Evolutionary conservation across 257 asterid genomes (phyloP), one percentile per base, ranked within the genome.

Genomic region (Forsythia suspensa): DNA sequence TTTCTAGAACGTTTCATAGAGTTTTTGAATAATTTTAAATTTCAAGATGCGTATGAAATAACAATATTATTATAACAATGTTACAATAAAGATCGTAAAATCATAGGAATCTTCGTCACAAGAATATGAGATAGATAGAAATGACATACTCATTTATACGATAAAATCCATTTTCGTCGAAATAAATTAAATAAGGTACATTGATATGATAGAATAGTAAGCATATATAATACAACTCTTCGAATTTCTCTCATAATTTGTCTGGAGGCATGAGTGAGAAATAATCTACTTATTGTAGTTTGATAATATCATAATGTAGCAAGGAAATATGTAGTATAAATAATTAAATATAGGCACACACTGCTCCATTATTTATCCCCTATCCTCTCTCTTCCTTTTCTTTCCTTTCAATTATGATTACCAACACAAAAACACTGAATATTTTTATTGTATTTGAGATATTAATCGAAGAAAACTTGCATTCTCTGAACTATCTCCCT

Each of bases 401-500:
- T 41, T 8, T 1, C 34, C 34, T 29, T 29, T 29, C 2, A 29
- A 29, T 29, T 29, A 29, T 29, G 34, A 29, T 29, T 29, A 29
- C 34, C 34, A 29, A 29, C 34, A 29, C 34, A 29, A 29, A 29
- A 29, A 29, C 34, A 1, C 34, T 29, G 34, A 29, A 29, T 29
- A 29, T 1, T 29, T 29, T 29, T 29, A 29, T 29, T 29, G 34
- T 29, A 29, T 29, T 29, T 29, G 34, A 29, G 34, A 29, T 29
- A 29, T 29, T 29, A 29, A 29, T 29, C 34, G 34, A 29, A 36
- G 84, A 78, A 74, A 80, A 34, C 51, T 29, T 70, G 84, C 4
- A 69, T 77, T 77, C 71, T 73, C 76, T 84, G 84, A 84, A 84
- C 87, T 84, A 79, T 84, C 87, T 84, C 87, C 87, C 87, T 84